Conservation (phyloP, 345 rosid genomes). For the Aegle marmelos region DNA sequence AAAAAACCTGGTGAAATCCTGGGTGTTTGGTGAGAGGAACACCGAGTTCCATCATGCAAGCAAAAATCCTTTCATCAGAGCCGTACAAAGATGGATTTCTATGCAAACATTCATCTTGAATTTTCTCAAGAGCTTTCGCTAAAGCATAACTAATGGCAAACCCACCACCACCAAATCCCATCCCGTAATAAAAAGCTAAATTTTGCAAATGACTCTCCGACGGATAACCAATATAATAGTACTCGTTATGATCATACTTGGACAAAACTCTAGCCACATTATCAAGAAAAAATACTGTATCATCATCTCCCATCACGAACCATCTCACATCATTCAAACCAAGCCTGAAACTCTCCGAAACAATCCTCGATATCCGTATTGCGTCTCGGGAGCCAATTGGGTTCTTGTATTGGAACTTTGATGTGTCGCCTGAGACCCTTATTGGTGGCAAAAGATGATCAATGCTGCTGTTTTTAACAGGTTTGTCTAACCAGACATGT, state of each 20-base stretch:
- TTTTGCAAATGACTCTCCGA: slow-evolving; percentile 87
- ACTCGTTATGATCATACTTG: slow-evolving; percentile 63
- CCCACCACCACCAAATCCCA: slow-evolving; percentile 96
- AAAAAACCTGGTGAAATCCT: slow-evolving; percentile 83
- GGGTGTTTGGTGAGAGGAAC: slow-evolving; percentile 68
- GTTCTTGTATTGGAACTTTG: slow-evolving; percentile 45
- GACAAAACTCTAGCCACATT: slow-evolving; percentile 60
- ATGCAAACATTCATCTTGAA: slow-evolving; percentile 65
- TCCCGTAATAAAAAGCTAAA: slow-evolving; percentile 54
- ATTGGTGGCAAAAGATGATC: slow-evolving; percentile 40
- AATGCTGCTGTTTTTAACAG: slow-evolving; percentile 21
- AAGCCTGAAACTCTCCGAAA: slow-evolving; percentile 58
- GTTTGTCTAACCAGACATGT: slow-evolving; percentile 65
- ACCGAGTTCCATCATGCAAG: slow-evolving; percentile 87
- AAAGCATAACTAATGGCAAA: slow-evolving; percentile 73
- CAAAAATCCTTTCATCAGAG: slow-evolving; percentile 82
- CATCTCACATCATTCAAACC: slow-evolving; percentile 54
- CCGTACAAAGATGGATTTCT: slow-evolving; percentile 64
- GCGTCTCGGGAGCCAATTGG: slow-evolving; percentile 51
- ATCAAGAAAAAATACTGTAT: slow-evolving; percentile 66
- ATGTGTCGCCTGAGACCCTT: slow-evolving; percentile 50
- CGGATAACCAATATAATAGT: slow-evolving; percentile 61
- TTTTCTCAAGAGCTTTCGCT: slow-evolving; percentile 52
- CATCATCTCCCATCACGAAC: slow-evolving; percentile 93
- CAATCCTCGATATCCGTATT: slow-evolving; percentile 60